Conservation (phyloP, 1,139 yeast genomes). For the Pichia sp. region DNA sequence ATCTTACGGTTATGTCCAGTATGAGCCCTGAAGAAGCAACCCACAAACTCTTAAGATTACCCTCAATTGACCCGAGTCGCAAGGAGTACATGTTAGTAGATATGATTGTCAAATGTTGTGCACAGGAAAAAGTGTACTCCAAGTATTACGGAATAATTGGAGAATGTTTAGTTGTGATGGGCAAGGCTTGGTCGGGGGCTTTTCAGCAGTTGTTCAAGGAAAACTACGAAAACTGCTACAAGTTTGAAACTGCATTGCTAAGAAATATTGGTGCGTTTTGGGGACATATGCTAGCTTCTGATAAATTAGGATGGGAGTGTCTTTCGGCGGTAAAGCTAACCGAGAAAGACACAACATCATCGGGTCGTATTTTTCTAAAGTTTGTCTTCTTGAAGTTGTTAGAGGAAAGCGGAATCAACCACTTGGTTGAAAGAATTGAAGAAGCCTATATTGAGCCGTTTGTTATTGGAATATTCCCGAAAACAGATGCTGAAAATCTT, state of each 20-base stretch:
- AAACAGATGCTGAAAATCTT: conserved; percentile 46
- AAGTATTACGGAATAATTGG: conserved; percentile 80
- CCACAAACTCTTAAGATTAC: conserved; percentile 65
- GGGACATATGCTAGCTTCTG: conserved; percentile 79
- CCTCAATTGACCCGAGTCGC: conserved; percentile 35
- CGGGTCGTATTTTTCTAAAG: conserved; percentile 78
- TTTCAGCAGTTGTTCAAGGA: conserved; percentile 52
- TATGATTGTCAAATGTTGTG: conserved; percentile 76
- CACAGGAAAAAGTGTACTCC: conserved; percentile 84
- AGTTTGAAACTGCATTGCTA: conserved; percentile 66
- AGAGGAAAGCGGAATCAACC: conserved; percentile 65
- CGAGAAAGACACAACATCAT: conserved; percentile 70
- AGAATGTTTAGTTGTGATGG: conserved; percentile 55
- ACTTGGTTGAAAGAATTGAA: conserved; percentile 45
- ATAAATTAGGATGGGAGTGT: conserved; percentile 62
- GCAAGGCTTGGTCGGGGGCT: conserved; percentile 50
- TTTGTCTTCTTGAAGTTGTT: conserved; percentile 77
- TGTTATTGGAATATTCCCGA: conserved; percentile 49
- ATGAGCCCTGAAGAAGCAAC: conserved; percentile 92
- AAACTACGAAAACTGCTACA: conserved; percentile 57
- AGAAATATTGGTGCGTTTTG: conserved; percentile 81
- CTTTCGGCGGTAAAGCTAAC: conserved; percentile 52
- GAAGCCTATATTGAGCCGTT: conserved; percentile 47
- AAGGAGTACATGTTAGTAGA: conserved; percentile 52
- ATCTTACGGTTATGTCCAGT: conserved; percentile 84